phyloP scores from a whole-genome alignment of 179 eudicot genomes.

The Vitellaria paradoxa region DNA sequence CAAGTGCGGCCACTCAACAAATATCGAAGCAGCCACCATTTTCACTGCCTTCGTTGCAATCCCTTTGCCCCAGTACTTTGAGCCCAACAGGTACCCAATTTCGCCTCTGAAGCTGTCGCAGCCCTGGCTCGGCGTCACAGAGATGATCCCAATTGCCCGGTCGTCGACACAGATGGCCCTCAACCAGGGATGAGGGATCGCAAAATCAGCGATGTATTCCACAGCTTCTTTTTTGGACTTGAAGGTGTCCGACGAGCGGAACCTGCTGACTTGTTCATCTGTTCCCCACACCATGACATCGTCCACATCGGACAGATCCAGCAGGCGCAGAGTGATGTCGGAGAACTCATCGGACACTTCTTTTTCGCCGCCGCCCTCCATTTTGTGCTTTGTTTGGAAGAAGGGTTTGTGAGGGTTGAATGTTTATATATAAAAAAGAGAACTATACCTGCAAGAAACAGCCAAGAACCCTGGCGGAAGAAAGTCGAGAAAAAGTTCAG shows the following conservation, averaged over 20 bases:
- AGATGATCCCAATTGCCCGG: slow-evolving; percentile 36
- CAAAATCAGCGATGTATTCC: slow-evolving; percentile 20
- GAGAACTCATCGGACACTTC: not conserved
- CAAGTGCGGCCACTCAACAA: slow-evolving; percentile 35
- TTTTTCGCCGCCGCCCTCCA: not conserved
- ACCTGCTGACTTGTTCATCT: slow-evolving; percentile 41
- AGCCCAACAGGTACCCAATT: slow-evolving; percentile 40
- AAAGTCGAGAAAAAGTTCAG: not conserved
- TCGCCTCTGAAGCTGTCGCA: slow-evolving; percentile 31
- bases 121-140: slow-evolving; percentile 20
- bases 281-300: slow-evolving; percentile 53
- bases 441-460: not conserved
- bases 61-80: slow-evolving; percentile 50
- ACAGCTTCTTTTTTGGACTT: slow-evolving; percentile 40
- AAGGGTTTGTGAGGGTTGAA: no score
- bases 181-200: slow-evolving; percentile 40
- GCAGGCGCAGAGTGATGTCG: slow-evolving; percentile 36
- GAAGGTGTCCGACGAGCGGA: slow-evolving; percentile 40
- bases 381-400: no score
- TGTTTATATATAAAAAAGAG: no score
- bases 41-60: slow-evolving; percentile 36
- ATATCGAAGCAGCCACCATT: slow-evolving; percentile 28
- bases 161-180: slow-evolving; percentile 50
- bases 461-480: not conserved
- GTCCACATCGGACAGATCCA: slow-evolving; percentile 42